Conservation (phyloP, 371 early-diverging fungal genomes). For the Circinella umbellata region DNA sequence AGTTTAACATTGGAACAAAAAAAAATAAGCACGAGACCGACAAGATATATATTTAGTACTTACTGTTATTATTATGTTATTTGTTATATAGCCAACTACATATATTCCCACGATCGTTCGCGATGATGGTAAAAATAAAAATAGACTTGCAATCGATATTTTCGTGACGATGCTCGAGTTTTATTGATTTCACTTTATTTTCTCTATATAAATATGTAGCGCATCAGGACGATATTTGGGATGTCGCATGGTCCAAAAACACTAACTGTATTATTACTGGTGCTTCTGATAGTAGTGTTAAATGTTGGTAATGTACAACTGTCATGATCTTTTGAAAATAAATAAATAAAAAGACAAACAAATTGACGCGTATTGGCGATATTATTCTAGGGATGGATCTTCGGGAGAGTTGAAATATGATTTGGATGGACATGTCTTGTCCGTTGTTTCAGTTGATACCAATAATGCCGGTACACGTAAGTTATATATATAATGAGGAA, state of each 20-base stretch:
- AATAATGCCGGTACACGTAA: slow-evolving; percentile 69
- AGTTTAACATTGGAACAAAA: no score
- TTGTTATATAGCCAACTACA: slow-evolving; percentile 54
- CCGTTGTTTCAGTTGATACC: slow-evolving; percentile 78
- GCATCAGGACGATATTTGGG: slow-evolving; percentile 86
- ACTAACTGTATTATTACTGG: slow-evolving; percentile 74
- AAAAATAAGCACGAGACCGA: no score
- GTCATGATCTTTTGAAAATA: no score
- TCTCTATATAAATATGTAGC: slow-evolving; percentile 44
- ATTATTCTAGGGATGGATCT: slow-evolving; percentile 65
- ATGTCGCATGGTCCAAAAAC: slow-evolving; percentile 75
- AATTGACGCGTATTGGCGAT: not conserved
- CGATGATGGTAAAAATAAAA: slow-evolving; percentile 52
- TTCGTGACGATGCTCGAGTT: not conserved
- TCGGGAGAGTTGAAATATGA: slow-evolving; percentile 58
- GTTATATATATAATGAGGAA: not conserved
- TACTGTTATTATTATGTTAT: no score
- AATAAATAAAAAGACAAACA: not conserved
- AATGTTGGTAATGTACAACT: slow-evolving; percentile 67
- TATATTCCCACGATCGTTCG: slow-evolving; percentile 60
- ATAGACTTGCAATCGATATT: not conserved
- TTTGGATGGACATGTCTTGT: slow-evolving; percentile 78
- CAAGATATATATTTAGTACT: no score
- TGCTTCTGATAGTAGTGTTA: slow-evolving; percentile 77
- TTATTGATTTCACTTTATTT: not conserved